Evolutionary conservation across 768 basidiomycete species (phyloP).

Genomic region (Paxillus rubicundulus): DNA sequence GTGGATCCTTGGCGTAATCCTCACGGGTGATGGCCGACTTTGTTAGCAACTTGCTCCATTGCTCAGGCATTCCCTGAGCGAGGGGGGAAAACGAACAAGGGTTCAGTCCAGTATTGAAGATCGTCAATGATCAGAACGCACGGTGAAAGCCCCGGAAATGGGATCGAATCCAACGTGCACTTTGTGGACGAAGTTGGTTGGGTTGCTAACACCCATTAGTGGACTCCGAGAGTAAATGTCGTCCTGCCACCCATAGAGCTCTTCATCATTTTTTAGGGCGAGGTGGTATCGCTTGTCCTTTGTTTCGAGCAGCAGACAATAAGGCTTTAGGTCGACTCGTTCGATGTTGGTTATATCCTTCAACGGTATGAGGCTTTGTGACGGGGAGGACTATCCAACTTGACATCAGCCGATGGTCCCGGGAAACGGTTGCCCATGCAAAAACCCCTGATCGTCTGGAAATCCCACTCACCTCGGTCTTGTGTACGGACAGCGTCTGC

Average conservation of each 20-base stretch:
- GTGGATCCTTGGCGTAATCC: slow-evolving; percentile 95
- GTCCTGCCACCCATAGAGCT: slow-evolving; percentile 98
- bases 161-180: slow-evolving; percentile 98
- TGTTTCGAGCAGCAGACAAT: slow-evolving; percentile 85
- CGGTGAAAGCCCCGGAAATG: slow-evolving; percentile 89
- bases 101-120: background rate
- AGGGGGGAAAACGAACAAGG: background rate
- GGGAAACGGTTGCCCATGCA: background rate
- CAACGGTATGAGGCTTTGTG: slow-evolving; percentile 62
- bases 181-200: slow-evolving; percentile 98
- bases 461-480: slow-evolving; percentile 73
- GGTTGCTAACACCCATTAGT: slow-evolving; percentile 88
- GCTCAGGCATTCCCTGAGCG: slow-evolving; percentile 86
- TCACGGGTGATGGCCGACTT: slow-evolving; percentile 97
- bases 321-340: slow-evolving; percentile 91
- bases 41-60: slow-evolving; percentile 96
- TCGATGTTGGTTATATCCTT: slow-evolving; percentile 85
- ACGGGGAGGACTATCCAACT: slow-evolving; percentile 44
- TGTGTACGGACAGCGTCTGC: slow-evolving; percentile 75
- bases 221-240: slow-evolving; percentile 93
- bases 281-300: slow-evolving; percentile 80
- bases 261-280: slow-evolving; percentile 89
- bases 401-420: slow-evolving; percentile 3
- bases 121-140: slow-evolving; percentile 35
- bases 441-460: background rate